Evolutionary conservation across 1,284 basidiomycete genomes (phyloP).

Genomic region (Boletus sp.): DNA sequence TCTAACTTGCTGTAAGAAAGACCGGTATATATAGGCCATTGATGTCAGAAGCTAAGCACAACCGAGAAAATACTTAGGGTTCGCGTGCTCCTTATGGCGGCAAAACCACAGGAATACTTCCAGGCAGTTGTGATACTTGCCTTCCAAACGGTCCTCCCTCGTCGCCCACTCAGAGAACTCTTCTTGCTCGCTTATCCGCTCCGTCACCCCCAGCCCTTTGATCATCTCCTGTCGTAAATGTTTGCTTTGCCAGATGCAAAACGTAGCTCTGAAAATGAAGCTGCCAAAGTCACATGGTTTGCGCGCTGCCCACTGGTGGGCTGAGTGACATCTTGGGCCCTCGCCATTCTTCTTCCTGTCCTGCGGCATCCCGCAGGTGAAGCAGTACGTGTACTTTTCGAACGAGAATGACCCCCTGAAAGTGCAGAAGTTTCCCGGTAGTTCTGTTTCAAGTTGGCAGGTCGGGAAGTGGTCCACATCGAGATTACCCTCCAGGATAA

Average conservation of each 20-base stretch:
- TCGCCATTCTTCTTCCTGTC: constrained; percentile 9
- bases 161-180: too few relatives aligned
- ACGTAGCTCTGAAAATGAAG: constrained; percentile 4
- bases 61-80: neutral
- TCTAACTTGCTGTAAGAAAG: too few relatives aligned
- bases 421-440: neutral
- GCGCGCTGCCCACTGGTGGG: neutral
- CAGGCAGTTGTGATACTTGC: neutral
- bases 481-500: neutral
- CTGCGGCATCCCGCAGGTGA: constrained; percentile 14
- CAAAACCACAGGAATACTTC: neutral
- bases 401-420: constrained; percentile 10
- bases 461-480: constrained; percentile 2
- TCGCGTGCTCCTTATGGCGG: neutral
- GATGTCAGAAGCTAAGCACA: too few relatives aligned
- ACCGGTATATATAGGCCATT: too few relatives aligned
- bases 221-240: too few relatives aligned
- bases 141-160: too few relatives aligned
- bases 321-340: constrained; percentile 9
- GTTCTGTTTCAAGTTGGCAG: neutral
- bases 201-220: too few relatives aligned
- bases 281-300: neutral
- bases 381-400: constrained; percentile 10
- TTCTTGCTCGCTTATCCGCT: too few relatives aligned
- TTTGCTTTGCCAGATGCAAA: neutral